These are phyloP conservation scores for Apophysomyces variabilis DNA, from an alignment of 371 early-diverging fungal genomes.

Conservation along the genomic window DNA sequence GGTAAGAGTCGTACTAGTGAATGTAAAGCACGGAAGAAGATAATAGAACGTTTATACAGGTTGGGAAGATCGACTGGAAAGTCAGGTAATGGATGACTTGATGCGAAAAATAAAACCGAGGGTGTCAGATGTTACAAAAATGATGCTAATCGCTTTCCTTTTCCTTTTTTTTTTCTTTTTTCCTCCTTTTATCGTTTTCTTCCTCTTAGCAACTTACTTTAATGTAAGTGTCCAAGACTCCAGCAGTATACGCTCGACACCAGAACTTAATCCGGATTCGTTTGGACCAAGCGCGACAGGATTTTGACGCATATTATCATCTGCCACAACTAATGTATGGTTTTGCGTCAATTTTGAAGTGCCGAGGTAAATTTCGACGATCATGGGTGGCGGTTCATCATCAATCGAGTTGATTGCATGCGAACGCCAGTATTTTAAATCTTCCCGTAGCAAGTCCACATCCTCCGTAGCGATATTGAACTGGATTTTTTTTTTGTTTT, in stretches of 20 bases:
- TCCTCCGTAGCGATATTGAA: constrained; percentile 85
- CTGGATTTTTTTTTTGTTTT: constrained; percentile 32
- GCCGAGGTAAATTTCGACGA: constrained; percentile 78
- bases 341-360: constrained; percentile 58
- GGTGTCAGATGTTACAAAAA: too few relatives aligned
- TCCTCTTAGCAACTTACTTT: constrained; percentile 52
- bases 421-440: constrained; percentile 73
- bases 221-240: constrained; percentile 83
- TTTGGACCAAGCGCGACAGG: constrained; percentile 11
- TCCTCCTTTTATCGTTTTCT: neutral
- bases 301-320: constrained; percentile 18
- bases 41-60: constrained; percentile 87
- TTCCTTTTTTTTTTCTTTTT: neutral
- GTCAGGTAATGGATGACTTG: constrained; percentile 54
- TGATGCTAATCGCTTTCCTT: neutral
- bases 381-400: constrained; percentile 65
- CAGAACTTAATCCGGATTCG: neutral
- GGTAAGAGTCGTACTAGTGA: constrained; percentile 81
- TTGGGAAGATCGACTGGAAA: constrained; percentile 77
- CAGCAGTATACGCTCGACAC: constrained; percentile 58
- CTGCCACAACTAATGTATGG: constrained; percentile 61
- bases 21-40: constrained; percentile 86
- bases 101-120: neutral
- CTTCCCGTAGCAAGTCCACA: constrained; percentile 68
- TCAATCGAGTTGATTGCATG: constrained; percentile 34